A percentile compares a stretch with the other conserved stretches of the same genome.
Conservation (phyloP, 768 basidiomycete genomes). For the Suillus placidus region DNA sequence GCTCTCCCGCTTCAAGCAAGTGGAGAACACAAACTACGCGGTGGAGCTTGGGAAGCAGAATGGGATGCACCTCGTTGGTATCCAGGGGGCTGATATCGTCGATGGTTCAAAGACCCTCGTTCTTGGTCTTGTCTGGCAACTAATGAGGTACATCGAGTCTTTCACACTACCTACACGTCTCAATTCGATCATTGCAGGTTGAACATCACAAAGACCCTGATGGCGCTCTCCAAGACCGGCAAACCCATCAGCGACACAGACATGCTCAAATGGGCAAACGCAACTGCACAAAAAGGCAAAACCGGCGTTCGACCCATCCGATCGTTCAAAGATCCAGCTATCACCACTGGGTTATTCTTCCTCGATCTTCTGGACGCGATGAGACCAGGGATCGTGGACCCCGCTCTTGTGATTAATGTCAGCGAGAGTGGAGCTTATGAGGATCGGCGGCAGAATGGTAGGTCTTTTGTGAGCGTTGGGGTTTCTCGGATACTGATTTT, state of each 20-base stretch:
- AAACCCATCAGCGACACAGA: slow-evolving; percentile 88
- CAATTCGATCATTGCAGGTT: slow-evolving; percentile 45
- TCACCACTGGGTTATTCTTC: slow-evolving; percentile 91
- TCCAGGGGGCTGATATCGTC: slow-evolving; percentile 97
- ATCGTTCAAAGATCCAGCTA: slow-evolving; percentile 91
- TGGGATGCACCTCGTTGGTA: slow-evolving; percentile 94
- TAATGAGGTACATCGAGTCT: slow-evolving; percentile 74
- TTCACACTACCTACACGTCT: neutral
- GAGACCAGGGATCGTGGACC: slow-evolving; percentile 94
- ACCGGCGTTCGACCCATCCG: slow-evolving; percentile 65
- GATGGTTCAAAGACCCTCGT: slow-evolving; percentile 93
- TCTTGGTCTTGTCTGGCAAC: slow-evolving; percentile 95
- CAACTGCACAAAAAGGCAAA: slow-evolving; percentile 76
- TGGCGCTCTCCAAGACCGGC: slow-evolving; percentile 68
- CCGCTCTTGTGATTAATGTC: slow-evolving; percentile 70
- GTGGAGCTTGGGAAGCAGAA: slow-evolving; percentile 93
- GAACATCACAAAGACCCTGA: slow-evolving; percentile 90
- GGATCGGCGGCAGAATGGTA: slow-evolving; percentile 90
- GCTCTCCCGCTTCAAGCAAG: slow-evolving; percentile 93
- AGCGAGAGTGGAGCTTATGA: slow-evolving; percentile 71
- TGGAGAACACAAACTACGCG: slow-evolving; percentile 97
- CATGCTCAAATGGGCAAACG: slow-evolving; percentile 96
- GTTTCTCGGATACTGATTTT: slow-evolving; percentile 5
- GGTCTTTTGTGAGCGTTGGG: slow-evolving; percentile 25
- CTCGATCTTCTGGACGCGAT: slow-evolving; percentile 90